Conservation (phyloP, 768 basidiomycete species). For the Lyophyllum decastes region DNA sequence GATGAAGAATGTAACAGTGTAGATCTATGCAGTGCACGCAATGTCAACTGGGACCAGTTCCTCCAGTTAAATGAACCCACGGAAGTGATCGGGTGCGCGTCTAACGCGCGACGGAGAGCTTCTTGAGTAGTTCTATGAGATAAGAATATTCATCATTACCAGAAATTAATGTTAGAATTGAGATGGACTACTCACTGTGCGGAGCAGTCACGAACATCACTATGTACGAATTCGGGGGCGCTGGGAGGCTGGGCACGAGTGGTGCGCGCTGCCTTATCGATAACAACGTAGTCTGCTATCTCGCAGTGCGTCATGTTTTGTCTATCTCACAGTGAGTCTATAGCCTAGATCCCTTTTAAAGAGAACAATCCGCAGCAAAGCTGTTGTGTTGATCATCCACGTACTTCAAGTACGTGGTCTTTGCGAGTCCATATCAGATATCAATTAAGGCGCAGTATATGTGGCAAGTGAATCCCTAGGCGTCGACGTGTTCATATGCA, state of each 20-base stretch:
- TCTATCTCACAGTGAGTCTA: not conserved
- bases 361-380: not conserved
- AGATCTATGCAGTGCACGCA: not conserved
- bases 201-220: not conserved
- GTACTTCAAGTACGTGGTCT: not conserved
- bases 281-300: not conserved
- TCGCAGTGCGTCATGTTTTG: not conserved
- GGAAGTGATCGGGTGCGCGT: not conserved
- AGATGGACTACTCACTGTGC: not conserved
- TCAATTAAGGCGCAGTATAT: not conserved
- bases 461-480: no score
- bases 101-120: not conserved
- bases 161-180: not conserved
- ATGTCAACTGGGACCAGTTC: not conserved
- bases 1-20: not conserved
- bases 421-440: not conserved
- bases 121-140: not conserved
- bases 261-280: not conserved
- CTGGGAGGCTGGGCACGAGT: not conserved
- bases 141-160: not conserved
- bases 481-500: not conserved
- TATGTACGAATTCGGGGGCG: not conserved
- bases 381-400: not conserved
- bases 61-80: not conserved
- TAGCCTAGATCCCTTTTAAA: not conserved